phyloP scores from a whole-genome alignment of 805 yeast genomes.

The Ogataea paraovalis region DNA sequence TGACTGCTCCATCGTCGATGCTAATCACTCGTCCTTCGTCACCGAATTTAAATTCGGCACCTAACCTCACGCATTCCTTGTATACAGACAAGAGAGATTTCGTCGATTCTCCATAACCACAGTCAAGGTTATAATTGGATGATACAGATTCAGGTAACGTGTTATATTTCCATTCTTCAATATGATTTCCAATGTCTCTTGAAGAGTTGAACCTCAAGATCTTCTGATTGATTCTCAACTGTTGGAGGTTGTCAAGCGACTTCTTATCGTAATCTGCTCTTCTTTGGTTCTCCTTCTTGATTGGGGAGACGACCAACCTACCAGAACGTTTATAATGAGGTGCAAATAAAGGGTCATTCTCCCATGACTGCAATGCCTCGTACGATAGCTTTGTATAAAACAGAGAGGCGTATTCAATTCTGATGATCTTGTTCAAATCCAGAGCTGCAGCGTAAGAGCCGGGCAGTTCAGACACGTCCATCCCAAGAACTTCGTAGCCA shows the following conservation, averaged over 20 bases:
- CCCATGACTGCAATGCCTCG: slow-evolving; percentile 31
- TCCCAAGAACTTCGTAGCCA: slow-evolving; percentile 17
- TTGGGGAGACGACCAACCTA: slow-evolving; percentile 30
- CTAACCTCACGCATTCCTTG: slow-evolving; percentile 12
- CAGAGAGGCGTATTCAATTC: slow-evolving; percentile 30
- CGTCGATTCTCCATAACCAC: slow-evolving; percentile 29
- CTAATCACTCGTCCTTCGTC: slow-evolving; percentile 8
- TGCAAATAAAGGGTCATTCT: slow-evolving; percentile 21
- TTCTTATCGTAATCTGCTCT: slow-evolving; percentile 26
- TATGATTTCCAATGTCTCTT: slow-evolving; percentile 15
- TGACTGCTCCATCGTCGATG: slow-evolving; percentile 6
- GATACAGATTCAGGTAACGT: slow-evolving; percentile 13
- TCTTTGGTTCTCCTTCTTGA: slow-evolving; percentile 9
- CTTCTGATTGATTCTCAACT: slow-evolving; percentile 24
- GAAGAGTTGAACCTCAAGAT: slow-evolving; percentile 16
- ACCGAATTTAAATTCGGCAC: slow-evolving; percentile 22
- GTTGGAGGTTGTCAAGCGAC: slow-evolving; percentile 21
- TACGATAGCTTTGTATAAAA: slow-evolving; percentile 27
- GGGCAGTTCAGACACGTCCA: slow-evolving; percentile 30
- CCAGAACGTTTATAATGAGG: slow-evolving; percentile 24
- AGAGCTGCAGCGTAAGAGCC: slow-evolving; percentile 32
- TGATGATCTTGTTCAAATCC: slow-evolving; percentile 32
- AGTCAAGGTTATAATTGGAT: slow-evolving; percentile 22
- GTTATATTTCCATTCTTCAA: slow-evolving; percentile 19
- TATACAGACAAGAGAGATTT: slow-evolving; percentile 23